Base-by-base conservation (phyloP, 345 rosid species). In the Citrus australasica region DNA sequence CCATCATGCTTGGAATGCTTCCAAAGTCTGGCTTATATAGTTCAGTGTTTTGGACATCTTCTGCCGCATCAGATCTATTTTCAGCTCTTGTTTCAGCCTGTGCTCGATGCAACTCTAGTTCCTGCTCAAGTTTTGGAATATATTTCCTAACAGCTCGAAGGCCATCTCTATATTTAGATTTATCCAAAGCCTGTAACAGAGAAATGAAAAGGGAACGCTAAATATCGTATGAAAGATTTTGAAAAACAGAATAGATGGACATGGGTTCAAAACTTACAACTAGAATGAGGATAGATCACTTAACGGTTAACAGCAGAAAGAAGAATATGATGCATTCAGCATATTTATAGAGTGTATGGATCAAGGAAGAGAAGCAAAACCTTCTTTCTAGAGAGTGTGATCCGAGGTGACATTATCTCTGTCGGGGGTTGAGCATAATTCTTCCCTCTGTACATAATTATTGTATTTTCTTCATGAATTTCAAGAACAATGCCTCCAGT, bases 381-480 rank as follows among this genome's bases (percentile, higher is more conserved):
- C 94, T 95, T 95, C 84, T 89, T 93, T 82, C 97, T 87, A 0
- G 93, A 84, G 60, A 95, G 93, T 69, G 98, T 93, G 85, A 88
- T 86, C 86, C 97, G 84, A 0, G 98, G 98, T 4, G 94, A 93
- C 99, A 95, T 93, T 51, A 94, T 96, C 77, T 96, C 98, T 19
- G 48, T 66, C 4, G 70, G 70, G 48, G 99, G 97, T 67, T 94
- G 99, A 19, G 86, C 82, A 83, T 96, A 94, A 78, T 96, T 96
- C 89, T 96, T 92, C 76, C 98, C 98, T 85, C 98, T 86, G 71
- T 96, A 94, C 98, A 94, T 94, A 75, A 96, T 89, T 69, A 96
- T 86, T 19, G 94, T 90, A 86, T 92, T 81, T 78, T 89, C 94
- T 76, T 96, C 93, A 70, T 90, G 93, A 55, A 94, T 86, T 69